A percentile compares a stretch with the other conserved stretches of the same genome.
Evolutionary conservation across 371 early-diverging fungal species (phyloP).

Genomic region (Mortierella sp.): DNA sequence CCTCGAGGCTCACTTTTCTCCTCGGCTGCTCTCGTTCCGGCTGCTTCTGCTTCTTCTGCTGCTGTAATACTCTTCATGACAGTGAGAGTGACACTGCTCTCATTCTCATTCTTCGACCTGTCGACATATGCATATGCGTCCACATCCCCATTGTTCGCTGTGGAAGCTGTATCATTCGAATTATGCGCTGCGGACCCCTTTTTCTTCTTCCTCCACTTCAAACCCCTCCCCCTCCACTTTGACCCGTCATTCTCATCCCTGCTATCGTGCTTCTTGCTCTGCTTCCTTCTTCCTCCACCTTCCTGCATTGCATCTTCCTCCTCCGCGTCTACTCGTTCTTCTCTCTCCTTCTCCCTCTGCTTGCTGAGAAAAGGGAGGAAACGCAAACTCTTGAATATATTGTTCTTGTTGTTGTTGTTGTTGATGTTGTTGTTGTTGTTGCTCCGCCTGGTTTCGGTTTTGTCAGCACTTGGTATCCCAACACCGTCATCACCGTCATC

Average conservation of each 20-base stretch:
- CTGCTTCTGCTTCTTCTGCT: neutral
- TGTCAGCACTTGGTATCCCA: neutral
- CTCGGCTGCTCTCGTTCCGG: constrained; percentile 3
- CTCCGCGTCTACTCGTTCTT: neutral
- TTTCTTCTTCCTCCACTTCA: neutral
- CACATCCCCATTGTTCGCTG: neutral
- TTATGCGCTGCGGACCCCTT: neutral
- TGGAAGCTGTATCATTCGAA: neutral
- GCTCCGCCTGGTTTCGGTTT: neutral
- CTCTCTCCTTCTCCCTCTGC: neutral
- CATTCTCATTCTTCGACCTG: neutral
- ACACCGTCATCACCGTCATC: neutral
- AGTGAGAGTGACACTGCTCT: neutral
- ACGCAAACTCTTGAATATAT: neutral
- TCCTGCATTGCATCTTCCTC: neutral
- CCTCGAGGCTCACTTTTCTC: neutral
- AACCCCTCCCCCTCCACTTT: neutral
- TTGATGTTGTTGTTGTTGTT: neutral
- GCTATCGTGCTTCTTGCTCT: neutral
- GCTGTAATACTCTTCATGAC: neutral
- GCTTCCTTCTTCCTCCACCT: neutral
- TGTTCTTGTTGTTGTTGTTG: neutral
- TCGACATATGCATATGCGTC: neutral
- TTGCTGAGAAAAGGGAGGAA: too few species aligned
- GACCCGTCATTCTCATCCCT: neutral